phyloP scores from a whole-genome alignment of 2,329 filamentous ascomycete species.

The Bipolaris sorokiniana region DNA sequence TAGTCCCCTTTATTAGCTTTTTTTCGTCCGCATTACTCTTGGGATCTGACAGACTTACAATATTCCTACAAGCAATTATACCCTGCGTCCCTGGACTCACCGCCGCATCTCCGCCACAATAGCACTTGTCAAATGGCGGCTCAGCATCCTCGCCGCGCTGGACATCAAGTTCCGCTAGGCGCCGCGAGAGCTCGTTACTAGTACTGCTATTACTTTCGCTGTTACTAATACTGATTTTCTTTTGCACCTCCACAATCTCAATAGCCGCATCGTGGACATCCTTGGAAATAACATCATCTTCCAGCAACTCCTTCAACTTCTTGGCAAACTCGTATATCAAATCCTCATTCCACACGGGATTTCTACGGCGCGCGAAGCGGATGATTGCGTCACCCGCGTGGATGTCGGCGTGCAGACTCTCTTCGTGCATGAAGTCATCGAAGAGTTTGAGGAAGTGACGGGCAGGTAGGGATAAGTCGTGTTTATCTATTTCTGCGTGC shows the following conservation, averaged over 20 bases:
- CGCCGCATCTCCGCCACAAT: conserved; percentile 29
- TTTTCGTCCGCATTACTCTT: background rate
- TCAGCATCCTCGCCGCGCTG: conserved; percentile 7
- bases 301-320: conserved; percentile 43
- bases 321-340: conserved; percentile 35
- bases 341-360: conserved; percentile 26
- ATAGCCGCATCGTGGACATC: conserved; percentile 28
- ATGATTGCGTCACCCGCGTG: conserved; percentile 48
- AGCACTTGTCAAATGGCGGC: conserved; percentile 22
- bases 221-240: background rate
- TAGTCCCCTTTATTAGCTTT: conserved; percentile 1
- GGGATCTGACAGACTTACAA: conserved; percentile 19
- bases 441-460: conserved; percentile 47
- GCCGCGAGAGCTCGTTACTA: conserved; percentile 10
- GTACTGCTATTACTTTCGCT: no score
- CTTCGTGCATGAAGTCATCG: conserved; percentile 48
- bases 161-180: conserved; percentile 6
- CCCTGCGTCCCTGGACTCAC: background rate
- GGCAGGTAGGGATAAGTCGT: conserved; percentile 16
- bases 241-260: conserved; percentile 10
- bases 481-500: conserved; percentile 27
- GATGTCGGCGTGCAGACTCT: conserved; percentile 43
- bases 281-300: conserved; percentile 37
- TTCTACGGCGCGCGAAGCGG: conserved; percentile 45
- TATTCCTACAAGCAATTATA: conserved; percentile 23